Evolutionary conservation across 1,284 basidiomycete species (phyloP).

Genomic region (Wolfiporia cocos): DNA sequence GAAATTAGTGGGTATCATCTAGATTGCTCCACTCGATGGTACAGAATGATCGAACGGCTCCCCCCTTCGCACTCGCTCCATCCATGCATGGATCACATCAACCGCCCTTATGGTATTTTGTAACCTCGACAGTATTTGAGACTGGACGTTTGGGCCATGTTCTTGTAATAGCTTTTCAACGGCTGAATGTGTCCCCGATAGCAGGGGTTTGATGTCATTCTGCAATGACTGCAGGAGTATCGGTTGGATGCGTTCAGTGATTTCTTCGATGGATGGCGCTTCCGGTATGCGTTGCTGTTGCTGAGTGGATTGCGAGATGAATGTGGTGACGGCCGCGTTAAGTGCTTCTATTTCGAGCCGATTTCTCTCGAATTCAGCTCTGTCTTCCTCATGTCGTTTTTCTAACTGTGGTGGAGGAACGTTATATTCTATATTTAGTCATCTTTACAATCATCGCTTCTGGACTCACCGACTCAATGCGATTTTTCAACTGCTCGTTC

Average conservation of each 20-base stretch:
- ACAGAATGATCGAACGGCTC: too few relatives aligned
- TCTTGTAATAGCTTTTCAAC: constrained; percentile 32
- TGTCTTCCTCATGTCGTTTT: constrained; percentile 14
- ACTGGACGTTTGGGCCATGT: constrained; percentile 31
- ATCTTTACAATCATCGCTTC: not conserved
- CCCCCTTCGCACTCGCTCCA: constrained; percentile 13
- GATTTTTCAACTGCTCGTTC: constrained; percentile 13
- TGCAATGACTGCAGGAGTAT: constrained; percentile 33
- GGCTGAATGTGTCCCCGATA: constrained; percentile 30
- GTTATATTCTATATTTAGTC: too few relatives aligned
- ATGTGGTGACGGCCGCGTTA: constrained; percentile 33
- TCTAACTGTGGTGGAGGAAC: constrained; percentile 29
- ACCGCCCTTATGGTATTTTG: constrained; percentile 24
- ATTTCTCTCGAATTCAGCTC: constrained; percentile 3
- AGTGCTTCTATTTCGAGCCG: constrained; percentile 31
- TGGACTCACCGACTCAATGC: constrained; percentile 22
- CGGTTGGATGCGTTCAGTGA: constrained; percentile 35
- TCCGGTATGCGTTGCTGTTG: constrained; percentile 12
- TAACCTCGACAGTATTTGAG: constrained; percentile 34
- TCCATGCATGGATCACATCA: constrained; percentile 18
- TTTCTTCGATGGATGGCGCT: constrained; percentile 33
- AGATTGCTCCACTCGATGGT: too few relatives aligned
- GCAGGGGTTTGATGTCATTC: constrained; percentile 30
- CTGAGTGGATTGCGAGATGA: constrained; percentile 24
- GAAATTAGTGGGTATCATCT: too few relatives aligned